Evolutionary conservation across 1,284 basidiomycete species (phyloP), one percentile per base, ranked within the genome.

Genomic region (Boletellus deceptivus): DNA sequence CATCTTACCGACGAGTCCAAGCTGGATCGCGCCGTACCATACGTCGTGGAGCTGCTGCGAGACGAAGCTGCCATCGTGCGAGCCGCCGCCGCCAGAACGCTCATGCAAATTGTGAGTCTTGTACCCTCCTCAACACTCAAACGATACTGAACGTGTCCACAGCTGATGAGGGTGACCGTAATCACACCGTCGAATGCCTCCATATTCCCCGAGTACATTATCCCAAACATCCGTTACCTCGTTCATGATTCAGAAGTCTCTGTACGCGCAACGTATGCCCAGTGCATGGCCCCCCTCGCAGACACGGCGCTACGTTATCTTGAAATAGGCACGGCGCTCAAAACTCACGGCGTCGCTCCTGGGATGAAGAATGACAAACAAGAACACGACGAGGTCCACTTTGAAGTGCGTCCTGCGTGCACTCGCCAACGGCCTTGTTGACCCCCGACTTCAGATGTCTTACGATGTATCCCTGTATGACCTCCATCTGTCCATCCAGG

Each of bases 1-100:
- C 89, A 91, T 63, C 77, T 99, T 31, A 91, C 90, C 0, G 97
- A 99, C 64, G 96, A 98, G 68, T 93, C 93, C 14, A 96, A 96
- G 65, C 75, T 99, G 42, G 97, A 99, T 67, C 84, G 95, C 4
- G 84, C 98, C 70, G 76, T 98, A 2, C 97, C 97, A 0, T 98
- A 93, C 60, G 80, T 97, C 24, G 85, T 98, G 6, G 90, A 94
- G 39, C 75, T 98, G 11, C 71, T 98, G 18, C 86, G 91, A 52
- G 94, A 99, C 59, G 91, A 93, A 17, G 80, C 83, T 1, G 82
- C 91, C 0, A 72, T 83, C 9, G 94, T 99, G 0, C 83, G 95
- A 20, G 79, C 83, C 1, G 84, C 86, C 2, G 89, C 92, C 0
- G 69, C 97, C 51, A 77, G 91, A 44, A 90, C 88, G 0, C 72